Evolutionary conservation across 768 basidiomycete species (phyloP).

Genomic region (Thelephora aurantiotincta): DNA sequence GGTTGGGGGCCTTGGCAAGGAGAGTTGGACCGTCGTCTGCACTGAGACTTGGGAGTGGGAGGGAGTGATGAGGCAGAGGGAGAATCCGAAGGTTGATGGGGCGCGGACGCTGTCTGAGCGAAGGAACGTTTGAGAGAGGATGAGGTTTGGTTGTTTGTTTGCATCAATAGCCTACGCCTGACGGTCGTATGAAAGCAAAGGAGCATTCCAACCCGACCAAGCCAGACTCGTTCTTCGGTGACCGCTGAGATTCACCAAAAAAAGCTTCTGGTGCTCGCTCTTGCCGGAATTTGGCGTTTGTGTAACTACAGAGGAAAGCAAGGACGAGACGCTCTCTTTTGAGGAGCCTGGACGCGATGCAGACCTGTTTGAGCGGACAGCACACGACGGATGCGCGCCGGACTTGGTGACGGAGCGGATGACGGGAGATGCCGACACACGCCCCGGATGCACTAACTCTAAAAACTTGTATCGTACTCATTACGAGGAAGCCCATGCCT

Average conservation of each 20-base stretch:
- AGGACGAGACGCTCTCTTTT: too few species aligned
- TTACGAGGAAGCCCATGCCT: slow-evolving; percentile 15
- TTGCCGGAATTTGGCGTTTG: too few species aligned
- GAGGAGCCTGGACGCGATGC: not conserved
- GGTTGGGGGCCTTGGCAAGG: not conserved
- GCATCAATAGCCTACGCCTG: too few species aligned
- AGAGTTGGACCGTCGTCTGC: not conserved
- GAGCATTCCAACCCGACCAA: not conserved
- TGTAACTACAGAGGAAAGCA: too few species aligned
- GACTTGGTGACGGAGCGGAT: not conserved
- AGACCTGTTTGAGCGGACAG: not conserved
- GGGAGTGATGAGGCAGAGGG: not conserved
- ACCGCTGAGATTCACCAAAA: too few species aligned
- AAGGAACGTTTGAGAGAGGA: slow-evolving; percentile 31
- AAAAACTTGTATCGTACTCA: slow-evolving; percentile 16
- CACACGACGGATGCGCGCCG: not conserved
- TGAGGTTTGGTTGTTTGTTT: slow-evolving; percentile 11
- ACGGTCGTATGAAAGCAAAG: not conserved
- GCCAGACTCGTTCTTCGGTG: too few species aligned
- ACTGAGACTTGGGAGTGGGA: not conserved
- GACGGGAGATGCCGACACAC: too few species aligned
- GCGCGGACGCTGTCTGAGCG: slow-evolving; percentile 24
- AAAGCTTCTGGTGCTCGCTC: too few species aligned
- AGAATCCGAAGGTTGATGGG: slow-evolving; percentile 1
- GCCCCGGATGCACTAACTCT: not conserved